Conservation (phyloP, 225 moss, liverwort and hornwort genomes). For the Climacium dendroides region DNA sequence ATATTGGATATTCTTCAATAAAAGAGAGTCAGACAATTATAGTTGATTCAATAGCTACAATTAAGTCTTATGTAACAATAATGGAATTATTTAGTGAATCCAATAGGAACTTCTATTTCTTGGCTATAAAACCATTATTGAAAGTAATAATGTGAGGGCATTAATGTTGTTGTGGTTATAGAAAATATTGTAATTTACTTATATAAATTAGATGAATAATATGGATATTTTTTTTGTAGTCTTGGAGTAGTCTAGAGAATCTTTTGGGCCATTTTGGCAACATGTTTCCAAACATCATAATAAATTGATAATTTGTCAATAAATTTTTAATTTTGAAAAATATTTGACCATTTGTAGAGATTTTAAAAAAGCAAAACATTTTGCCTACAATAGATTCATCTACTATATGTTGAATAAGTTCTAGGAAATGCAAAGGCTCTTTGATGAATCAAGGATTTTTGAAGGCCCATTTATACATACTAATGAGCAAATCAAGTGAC, state of each 20-base stretch:
- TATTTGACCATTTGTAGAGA: neutral
- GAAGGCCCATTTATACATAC: too few species aligned
- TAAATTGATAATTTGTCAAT: too few species aligned
- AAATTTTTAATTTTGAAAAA: neutral
- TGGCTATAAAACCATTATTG: too few species aligned
- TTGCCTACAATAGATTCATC: neutral
- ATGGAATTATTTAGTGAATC: too few species aligned
- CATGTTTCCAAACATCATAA: too few species aligned
- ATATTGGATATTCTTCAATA: too few species aligned
- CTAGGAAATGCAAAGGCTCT: neutral
- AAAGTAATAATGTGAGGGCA: neutral
- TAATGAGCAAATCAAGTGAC: neutral
- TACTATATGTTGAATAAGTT: neutral
- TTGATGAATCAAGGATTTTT: neutral
- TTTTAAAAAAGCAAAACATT: neutral
- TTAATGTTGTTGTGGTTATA: neutral
- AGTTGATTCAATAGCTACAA: too few species aligned
- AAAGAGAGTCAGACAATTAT: too few species aligned
- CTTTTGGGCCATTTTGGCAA: neutral
- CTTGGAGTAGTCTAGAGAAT: neutral
- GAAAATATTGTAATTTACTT: neutral
- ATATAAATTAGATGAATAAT: neutral
- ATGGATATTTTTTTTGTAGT: neutral
- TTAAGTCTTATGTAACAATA: too few species aligned
- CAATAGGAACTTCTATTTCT: too few species aligned